phyloP scores from a whole-genome alignment of 2,329 filamentous ascomycete genomes.

The Fusarium miscanthi region DNA sequence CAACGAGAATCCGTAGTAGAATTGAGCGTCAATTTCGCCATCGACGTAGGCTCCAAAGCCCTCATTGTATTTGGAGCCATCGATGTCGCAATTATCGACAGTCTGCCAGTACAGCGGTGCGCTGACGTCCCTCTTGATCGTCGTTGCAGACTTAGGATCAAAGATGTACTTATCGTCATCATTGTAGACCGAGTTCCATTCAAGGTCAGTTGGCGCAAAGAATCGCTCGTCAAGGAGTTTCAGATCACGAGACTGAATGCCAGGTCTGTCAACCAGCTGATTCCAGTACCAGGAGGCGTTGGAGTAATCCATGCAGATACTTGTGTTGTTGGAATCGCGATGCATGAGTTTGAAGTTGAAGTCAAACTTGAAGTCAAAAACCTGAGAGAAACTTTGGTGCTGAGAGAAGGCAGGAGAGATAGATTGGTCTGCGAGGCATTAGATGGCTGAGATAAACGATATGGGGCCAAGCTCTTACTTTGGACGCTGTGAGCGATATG shows the following conservation, averaged over 20 bases:
- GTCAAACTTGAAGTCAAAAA: slow-evolving; percentile 15
- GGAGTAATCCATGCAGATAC: slow-evolving; percentile 1
- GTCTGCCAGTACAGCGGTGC: neutral
- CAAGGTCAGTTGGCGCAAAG: neutral
- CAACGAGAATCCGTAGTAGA: neutral
- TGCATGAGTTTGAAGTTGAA: neutral
- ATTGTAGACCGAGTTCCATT: neutral
- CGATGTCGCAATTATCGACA: neutral
- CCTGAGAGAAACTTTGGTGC: neutral
- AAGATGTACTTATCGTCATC: neutral
- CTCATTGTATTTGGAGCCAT: neutral
- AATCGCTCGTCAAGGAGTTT: neutral
- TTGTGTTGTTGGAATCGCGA: neutral
- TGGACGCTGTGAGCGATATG: neutral
- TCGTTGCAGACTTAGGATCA: neutral
- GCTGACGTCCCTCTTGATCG: neutral
- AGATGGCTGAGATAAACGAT: too few species aligned
- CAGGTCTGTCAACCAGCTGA: neutral
- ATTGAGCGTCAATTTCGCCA: neutral
- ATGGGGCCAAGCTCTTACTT: too few species aligned
- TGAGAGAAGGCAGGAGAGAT: neutral
- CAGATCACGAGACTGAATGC: neutral
- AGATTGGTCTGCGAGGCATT: too few species aligned
- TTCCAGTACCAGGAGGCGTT: neutral
- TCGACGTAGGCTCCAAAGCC: neutral